A percentile compares a stretch with the other conserved stretches of the same genome.
Conservation (phyloP, 1,284 basidiomycete species). For the Earliella scabrosa region DNA sequence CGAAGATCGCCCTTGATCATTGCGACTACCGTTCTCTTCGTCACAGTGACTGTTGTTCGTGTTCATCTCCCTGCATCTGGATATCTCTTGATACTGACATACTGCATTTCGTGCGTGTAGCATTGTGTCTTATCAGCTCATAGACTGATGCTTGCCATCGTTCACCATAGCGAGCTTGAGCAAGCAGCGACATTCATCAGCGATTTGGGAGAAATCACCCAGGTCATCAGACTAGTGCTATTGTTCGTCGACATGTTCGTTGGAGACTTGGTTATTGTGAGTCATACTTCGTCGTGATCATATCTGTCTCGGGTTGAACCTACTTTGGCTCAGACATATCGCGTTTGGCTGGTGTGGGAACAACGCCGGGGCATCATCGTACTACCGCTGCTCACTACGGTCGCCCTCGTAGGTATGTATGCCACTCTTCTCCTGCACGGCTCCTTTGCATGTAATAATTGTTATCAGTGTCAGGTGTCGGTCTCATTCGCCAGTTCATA, state of each 20-base stretch:
- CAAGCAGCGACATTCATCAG: too few relatives aligned
- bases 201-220: background rate
- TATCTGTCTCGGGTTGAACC: background rate
- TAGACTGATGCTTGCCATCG: too few relatives aligned
- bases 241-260: background rate
- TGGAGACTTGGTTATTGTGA: conserved; percentile 2
- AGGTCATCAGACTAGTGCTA: background rate
- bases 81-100: too few relatives aligned
- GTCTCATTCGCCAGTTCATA: background rate
- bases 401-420: conserved; percentile 1
- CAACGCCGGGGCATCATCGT: background rate
- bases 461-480: background rate
- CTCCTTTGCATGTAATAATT: too few relatives aligned
- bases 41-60: too few relatives aligned
- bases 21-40: too few relatives aligned
- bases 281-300: background rate
- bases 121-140: too few relatives aligned
- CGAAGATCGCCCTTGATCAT: too few relatives aligned
- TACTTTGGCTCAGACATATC: background rate
- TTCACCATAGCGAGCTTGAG: too few relatives aligned
- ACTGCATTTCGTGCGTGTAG: too few relatives aligned
- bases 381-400: background rate
- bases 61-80: too few relatives aligned
- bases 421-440: too few relatives aligned
- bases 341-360: conserved; percentile 2